These are phyloP conservation scores for Piromyces finnis DNA, from an alignment of 192 early-diverging fungal species.

Conservation along the genomic window DNA sequence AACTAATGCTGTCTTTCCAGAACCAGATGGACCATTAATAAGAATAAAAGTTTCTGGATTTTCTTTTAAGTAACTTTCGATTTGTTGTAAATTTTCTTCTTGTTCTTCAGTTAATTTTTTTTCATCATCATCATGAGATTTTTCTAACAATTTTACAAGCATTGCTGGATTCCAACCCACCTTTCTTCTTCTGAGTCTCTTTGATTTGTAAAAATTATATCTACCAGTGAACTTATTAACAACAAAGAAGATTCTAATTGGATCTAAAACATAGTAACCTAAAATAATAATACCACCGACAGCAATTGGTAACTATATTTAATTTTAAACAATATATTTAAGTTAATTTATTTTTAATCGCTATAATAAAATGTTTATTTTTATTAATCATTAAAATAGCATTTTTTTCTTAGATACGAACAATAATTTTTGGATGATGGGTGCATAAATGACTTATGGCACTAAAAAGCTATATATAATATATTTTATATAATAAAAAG, in stretches of 20 bases:
- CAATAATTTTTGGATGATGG: neutral
- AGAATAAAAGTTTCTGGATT: constrained; percentile 58
- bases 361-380: no score
- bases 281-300: neutral
- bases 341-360: no score
- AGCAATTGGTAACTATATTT: neutral
- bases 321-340: no score
- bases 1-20: constrained; percentile 61
- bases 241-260: neutral
- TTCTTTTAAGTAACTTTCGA: neutral
- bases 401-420: neutral
- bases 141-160: neutral
- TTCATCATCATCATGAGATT: neutral
- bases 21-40: constrained; percentile 66
- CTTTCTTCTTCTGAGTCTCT: neutral
- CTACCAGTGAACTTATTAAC: neutral
- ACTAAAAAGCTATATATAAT: neutral
- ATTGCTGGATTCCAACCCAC: neutral
- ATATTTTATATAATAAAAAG: no score
- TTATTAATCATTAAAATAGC: no score
- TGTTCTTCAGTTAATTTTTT: neutral
- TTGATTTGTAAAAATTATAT: neutral
- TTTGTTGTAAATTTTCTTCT: neutral
- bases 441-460: neutral
- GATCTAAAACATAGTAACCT: neutral